Base-by-base conservation (phyloP, 192 early-diverging fungal species). In the Podila verticillata region DNA sequence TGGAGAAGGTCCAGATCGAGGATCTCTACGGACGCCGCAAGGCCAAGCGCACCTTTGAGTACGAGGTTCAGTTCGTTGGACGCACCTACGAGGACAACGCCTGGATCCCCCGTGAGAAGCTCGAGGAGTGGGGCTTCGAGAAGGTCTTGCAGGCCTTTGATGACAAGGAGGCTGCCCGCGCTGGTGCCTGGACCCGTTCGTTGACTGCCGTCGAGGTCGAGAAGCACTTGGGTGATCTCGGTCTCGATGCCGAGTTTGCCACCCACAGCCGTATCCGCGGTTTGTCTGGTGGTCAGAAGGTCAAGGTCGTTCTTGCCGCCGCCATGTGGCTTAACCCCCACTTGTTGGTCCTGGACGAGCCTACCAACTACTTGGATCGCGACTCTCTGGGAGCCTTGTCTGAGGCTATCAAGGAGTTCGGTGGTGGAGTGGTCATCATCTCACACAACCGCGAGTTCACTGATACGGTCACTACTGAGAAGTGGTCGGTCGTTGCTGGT, bases 291-390 rank as follows among this genome's bases (percentile, higher is more conserved):
- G 93, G 92, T 68, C 93, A 95, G 83, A 95, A 95, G 84, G 94
- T 95, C 81, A 95, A 95, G 84, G 90, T 95, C 48, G 94, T 95
- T 29, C 88, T 95, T 81, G 93, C 89, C 61, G 93, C 92, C 66
- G 93, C 94, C 57, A 88, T 95, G 87, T 95, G 94, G 93, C 92
- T 92, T 71, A 89, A 92, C 81, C 97, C 97, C 63, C 96, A 97
- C 81, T 92, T 96, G 73, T 89, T 97, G 77, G 89, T 97, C 65
- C 87, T 97, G 67, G 95, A 97, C 83, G 94, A 96, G 87, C 95
- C 95, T 66, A 97, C 92, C 61, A 89, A 87, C 74, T 92, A 87
- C 68, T 85, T 90, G 83, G 87, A 91, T 89, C 89, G 86, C 48
- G 89, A 90, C 64, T 87, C 89, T 61, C 79, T 90, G 19, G 89